Conservation (phyloP, 1,284 basidiomycete species). For the Ceratobasidium sp. region DNA sequence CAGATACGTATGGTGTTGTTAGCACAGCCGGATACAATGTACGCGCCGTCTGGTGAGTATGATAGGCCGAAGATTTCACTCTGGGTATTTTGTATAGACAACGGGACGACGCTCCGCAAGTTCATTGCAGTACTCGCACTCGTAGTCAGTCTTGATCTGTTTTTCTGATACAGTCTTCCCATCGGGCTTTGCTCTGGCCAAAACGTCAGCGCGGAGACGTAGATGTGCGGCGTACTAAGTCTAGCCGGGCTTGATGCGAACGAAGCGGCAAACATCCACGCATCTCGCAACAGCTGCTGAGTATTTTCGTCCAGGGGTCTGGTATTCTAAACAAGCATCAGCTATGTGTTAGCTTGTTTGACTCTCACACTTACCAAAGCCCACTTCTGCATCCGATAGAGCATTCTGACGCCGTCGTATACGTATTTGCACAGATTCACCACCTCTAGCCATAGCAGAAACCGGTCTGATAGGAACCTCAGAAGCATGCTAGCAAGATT, state of each 20-base stretch:
- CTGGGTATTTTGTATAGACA: neutral
- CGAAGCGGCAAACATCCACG: neutral
- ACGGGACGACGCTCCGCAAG: neutral
- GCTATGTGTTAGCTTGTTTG: too few species aligned
- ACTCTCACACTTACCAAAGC: neutral
- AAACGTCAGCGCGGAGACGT: neutral
- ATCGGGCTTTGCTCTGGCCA: neutral
- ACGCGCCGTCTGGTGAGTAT: conserved; percentile 1
- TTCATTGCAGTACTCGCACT: neutral
- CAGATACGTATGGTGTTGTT: too few species aligned
- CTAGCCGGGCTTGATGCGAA: neutral
- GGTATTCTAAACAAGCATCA: too few species aligned
- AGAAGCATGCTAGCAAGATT: too few species aligned
- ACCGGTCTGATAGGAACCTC: too few species aligned
- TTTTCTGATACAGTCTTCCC: neutral
- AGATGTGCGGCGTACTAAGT: conserved; percentile 31
- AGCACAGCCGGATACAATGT: too few species aligned
- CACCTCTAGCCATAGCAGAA: too few species aligned
- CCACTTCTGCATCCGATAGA: too few species aligned
- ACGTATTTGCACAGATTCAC: too few species aligned
- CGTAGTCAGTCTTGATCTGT: neutral
- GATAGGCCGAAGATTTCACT: neutral
- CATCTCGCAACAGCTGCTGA: neutral
- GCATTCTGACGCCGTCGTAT: too few species aligned
- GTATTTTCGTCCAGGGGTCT: too few species aligned